Evolutionary conservation across 78 protist genomes (phyloP), one percentile per base, ranked within the genome.

Genomic region (Dictyostelium discoideum): DNA sequence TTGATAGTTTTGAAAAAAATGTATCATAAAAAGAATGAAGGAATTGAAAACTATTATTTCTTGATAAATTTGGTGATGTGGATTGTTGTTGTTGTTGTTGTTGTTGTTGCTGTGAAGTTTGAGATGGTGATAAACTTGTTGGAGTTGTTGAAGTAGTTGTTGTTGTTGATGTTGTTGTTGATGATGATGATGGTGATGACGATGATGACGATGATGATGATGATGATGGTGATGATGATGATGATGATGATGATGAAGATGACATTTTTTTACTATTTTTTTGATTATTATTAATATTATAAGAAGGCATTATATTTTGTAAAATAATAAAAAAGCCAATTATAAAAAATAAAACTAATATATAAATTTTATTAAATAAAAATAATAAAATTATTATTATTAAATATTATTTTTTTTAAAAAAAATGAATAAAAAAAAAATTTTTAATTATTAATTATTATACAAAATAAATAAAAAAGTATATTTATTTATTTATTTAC

Each of bases 221-320:
- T 32, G 37, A 32, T 32, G 37, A 32, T 32, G 37, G 1, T 32
- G 37, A 32, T 32, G 37, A 32, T 32, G 37, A 32, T 32, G 37
- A 32, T 32, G 37, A 32, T 32, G 37, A 32, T 32, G 37, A 32
- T 32, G 37, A 32, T 13, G 20, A n/a, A n/a, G n/a, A n/a, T n/a
- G 79, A 73, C 46, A 32, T 73, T 18, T 32, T 73, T 32, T 73
- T 73, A 26, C 16, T 73, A 14, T 8, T 73, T 32, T 32, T 32
- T 26, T 73, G 29, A 26, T 73, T 32, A 32, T 32, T 32, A 32
- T 32, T n/a, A 26, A 8, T 29, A 29, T 72, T 72, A 29, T 32
- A 73, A 26, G 79, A 26, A 14, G 79, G 79, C 79, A 73, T 73
- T 73, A 73, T 73, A 29, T 73, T 73, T 73, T 73, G 79, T 3